These are phyloP conservation scores for Dysphania ambrosioides DNA, from an alignment of 148 eudicot species.

Conservation along the genomic window DNA sequence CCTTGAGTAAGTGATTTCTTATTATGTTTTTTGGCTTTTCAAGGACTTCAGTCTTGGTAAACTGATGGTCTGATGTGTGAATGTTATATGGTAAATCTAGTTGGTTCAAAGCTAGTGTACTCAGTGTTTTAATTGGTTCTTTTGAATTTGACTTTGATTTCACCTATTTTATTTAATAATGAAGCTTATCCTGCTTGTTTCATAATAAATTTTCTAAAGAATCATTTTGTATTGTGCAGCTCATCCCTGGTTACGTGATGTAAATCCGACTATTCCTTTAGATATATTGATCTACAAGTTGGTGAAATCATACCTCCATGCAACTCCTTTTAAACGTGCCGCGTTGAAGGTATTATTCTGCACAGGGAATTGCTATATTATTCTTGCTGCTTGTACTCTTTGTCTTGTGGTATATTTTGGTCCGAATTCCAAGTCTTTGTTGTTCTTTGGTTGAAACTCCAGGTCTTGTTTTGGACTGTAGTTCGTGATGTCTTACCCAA, in stretches of 20 bases:
- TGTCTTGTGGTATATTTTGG: too few relatives aligned
- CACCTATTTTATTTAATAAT: not conserved
- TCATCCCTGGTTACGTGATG: slow-evolving; percentile 61
- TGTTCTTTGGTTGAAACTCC: too few relatives aligned
- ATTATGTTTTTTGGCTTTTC: not conserved
- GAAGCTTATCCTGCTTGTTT: not conserved
- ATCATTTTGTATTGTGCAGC: slow-evolving; percentile 30
- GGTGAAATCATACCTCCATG: slow-evolving; percentile 57
- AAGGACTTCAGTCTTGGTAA: not conserved
- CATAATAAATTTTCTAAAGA: not conserved
- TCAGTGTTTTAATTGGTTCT: not conserved
- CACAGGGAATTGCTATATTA: not conserved
- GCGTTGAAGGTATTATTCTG: slow-evolving; percentile 49
- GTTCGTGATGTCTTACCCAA: not conserved
- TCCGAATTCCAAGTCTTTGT: too few relatives aligned
- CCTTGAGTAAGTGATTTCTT: slow-evolving; percentile 42
- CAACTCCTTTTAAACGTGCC: slow-evolving; percentile 60
- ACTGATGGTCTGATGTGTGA: not conserved
- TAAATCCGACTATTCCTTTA: slow-evolving; percentile 46
- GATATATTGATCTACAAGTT: slow-evolving; percentile 60
- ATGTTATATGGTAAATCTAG: not conserved
- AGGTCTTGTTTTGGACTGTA: not conserved
- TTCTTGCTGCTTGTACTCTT: not conserved
- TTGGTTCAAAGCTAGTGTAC: not conserved
- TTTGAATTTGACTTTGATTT: not conserved